Evolutionary conservation across 306 rosid genomes (phyloP).

Genomic region (Cucumis cinereus): DNA sequence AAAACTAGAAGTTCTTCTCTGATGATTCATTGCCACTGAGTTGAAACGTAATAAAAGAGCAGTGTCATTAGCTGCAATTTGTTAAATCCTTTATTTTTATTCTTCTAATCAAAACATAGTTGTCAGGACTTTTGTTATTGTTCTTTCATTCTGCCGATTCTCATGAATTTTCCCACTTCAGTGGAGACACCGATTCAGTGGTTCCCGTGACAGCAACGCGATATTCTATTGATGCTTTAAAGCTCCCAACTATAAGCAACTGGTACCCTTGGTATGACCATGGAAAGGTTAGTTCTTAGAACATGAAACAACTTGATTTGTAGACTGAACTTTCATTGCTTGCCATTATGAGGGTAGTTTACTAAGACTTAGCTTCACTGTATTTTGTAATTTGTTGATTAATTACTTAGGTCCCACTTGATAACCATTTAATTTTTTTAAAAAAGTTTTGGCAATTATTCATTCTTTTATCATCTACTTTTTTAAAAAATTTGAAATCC

Average conservation of each 20-base stretch:
- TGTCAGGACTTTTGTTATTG: no score
- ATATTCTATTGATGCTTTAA: constrained; percentile 76
- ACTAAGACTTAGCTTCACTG: neutral
- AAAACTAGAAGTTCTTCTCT: neutral
- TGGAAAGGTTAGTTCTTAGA: constrained; percentile 58
- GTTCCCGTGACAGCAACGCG: constrained; percentile 85
- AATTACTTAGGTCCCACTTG: neutral
- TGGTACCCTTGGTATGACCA: constrained; percentile 84
- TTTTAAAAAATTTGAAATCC: no score
- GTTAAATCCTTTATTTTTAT: neutral
- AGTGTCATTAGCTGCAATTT: neutral
- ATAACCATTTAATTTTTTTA: no score
- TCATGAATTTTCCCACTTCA: constrained; percentile 19
- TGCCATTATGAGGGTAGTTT: neutral
- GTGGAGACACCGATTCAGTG: constrained; percentile 90
- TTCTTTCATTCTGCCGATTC: neutral
- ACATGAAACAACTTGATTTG: neutral
- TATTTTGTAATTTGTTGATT: neutral
- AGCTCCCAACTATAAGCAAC: constrained; percentile 64
- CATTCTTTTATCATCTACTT: no score
- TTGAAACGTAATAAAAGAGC: neutral
- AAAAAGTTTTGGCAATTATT: no score
- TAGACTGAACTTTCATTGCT: neutral
- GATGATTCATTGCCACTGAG: neutral
- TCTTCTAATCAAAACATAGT: neutral